These are phyloP conservation scores for Phytophthora melonis DNA, from an alignment of 352 stramenopile genomes.

Conservation along the genomic window DNA sequence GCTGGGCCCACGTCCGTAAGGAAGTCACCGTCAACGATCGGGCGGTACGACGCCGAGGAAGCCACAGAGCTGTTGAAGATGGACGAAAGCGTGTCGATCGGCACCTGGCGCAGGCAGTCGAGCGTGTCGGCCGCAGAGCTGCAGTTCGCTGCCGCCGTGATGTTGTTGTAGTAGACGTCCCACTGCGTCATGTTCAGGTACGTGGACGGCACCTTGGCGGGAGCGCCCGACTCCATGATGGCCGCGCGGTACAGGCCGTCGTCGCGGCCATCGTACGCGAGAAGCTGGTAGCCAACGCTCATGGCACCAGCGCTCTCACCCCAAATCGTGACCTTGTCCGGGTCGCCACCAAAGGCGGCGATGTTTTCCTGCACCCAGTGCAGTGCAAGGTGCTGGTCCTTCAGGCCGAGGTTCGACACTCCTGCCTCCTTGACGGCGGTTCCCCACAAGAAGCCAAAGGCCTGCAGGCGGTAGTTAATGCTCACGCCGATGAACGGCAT, in stretches of 20 bases:
- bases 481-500: conserved; percentile 48
- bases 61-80: conserved; percentile 38
- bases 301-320: conserved; percentile 54
- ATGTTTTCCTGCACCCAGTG: conserved; percentile 59
- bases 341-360: conserved; percentile 26
- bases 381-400: conserved; percentile 84
- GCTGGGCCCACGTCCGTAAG: conserved; percentile 15
- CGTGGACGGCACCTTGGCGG: conserved; percentile 2
- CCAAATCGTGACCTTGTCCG: conserved; percentile 31
- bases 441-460: conserved; percentile 43
- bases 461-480: conserved; percentile 50
- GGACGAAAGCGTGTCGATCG: conserved; percentile 16
- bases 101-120: conserved; percentile 37
- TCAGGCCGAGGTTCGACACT: conserved; percentile 80
- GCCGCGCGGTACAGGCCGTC: conserved; percentile 33
- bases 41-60: conserved; percentile 19
- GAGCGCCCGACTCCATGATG: conserved; percentile 36
- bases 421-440: conserved; percentile 45
- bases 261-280: conserved; percentile 35
- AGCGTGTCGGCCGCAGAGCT: conserved; percentile 27
- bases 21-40: conserved; percentile 41
- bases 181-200: conserved; percentile 21
- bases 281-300: conserved; percentile 33
- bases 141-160: conserved; percentile 33
- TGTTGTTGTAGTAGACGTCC: conserved; percentile 40